Base-by-base conservation (phyloP, 306 rosid genomes). In the Trifolium fragiferum region DNA sequence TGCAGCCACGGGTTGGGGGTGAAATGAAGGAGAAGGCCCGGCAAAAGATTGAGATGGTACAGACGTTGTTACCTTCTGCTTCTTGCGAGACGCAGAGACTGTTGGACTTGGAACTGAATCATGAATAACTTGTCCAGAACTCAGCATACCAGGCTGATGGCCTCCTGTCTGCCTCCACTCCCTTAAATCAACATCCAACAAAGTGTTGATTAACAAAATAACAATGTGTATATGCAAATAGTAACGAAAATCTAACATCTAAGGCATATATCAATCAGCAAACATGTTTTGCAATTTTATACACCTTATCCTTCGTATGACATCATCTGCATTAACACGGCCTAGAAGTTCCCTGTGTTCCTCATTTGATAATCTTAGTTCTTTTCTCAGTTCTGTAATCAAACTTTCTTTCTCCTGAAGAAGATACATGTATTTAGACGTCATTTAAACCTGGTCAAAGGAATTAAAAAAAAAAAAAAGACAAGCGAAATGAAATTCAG, bases 131-230 rank as follows among this genome's bases (percentile, higher is more conserved):
- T 86, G 96, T 60, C 88, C 87, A 53, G 84, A 72, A 78, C 82
- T 72, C 68, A 76, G 76, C 76, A 86, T 50, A 70, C 92, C 91
- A 69, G 90, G 77, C 72, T 86, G 98, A 80, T 81, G 87, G 49
- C 93, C 96, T 60, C 93, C 91, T 75, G 85, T 79, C 83, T 93
- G 93, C 82, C 97, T 91, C 98, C 98, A 93, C 73, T 91, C 98
- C 88, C 98, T 93, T 75, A 66, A 50, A 76, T 44, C 41, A 82
- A 64, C 19, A 68, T 66, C 73, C 72, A 81, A 77, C 18, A 33
- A 43, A 58, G 57, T 6, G 40, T 63, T 72, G 66, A 82, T 75
- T 70, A 82, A 78, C 66, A 83, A 69, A 70, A 74, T 30, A 3
- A 8, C 46, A 72, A 44, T 66, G 69, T 47, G 35, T 72, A 40